Evolutionary conservation across 2,329 filamentous ascomycete species (phyloP).

Genomic region (Pseudopyrenochaeta lycopersici): DNA sequence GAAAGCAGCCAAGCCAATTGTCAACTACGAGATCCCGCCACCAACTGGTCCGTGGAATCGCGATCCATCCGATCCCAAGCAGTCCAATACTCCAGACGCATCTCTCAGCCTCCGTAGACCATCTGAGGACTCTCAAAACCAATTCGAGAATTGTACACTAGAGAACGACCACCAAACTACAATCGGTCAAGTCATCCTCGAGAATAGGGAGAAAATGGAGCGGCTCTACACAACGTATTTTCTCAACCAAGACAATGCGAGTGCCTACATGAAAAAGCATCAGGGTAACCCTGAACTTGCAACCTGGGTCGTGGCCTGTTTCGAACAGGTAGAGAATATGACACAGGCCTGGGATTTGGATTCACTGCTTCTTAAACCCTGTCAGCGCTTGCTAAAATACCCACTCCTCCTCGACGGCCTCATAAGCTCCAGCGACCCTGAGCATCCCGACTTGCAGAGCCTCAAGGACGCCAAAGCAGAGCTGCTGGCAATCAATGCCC

Average conservation of each 20-base stretch:
- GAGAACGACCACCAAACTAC: conserved; percentile 67
- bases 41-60: conserved; percentile 34
- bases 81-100: conserved; percentile 23
- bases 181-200: conserved; percentile 67
- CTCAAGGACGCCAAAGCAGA: conserved; percentile 79
- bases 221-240: conserved; percentile 71
- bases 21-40: conserved; percentile 60
- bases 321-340: conserved; percentile 88
- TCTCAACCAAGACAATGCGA: conserved; percentile 71
- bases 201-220: conserved; percentile 67
- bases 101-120: conserved; percentile 25
- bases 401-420: conserved; percentile 84
- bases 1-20: conserved; percentile 79
- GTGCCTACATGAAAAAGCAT: conserved; percentile 66
- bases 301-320: conserved; percentile 92
- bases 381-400: conserved; percentile 94
- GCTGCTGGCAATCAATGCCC: conserved; percentile 66
- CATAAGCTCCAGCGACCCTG: conserved; percentile 77
- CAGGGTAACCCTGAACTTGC: conserved; percentile 65
- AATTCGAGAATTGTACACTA: conserved; percentile 40
- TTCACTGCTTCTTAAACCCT: conserved; percentile 95
- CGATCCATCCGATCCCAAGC: conserved; percentile 29
- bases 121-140: conserved; percentile 34
- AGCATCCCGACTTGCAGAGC: conserved; percentile 81
- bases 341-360: conserved; percentile 95